Evolutionary conservation across 176 grass and related monocot species (phyloP).

Genomic region (Stipa capillata): DNA sequence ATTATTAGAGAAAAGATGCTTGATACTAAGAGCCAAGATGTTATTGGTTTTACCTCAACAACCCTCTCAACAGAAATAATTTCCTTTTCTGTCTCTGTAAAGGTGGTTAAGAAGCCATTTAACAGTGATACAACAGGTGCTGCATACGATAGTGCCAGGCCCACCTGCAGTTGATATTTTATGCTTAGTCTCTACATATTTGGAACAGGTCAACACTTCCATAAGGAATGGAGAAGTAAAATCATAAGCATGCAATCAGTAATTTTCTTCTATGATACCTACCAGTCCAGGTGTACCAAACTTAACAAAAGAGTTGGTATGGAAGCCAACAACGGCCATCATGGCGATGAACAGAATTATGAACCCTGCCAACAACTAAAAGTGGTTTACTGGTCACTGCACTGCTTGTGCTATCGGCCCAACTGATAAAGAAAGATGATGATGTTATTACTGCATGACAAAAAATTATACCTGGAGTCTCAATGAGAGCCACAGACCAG

Average conservation of each 20-base stretch:
- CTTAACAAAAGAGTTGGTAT: conserved; percentile 48
- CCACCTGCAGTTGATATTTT: conserved; percentile 50
- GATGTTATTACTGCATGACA: neutral
- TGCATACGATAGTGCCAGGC: conserved; percentile 85
- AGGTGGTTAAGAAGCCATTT: conserved; percentile 83
- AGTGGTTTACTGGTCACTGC: conserved; percentile 27
- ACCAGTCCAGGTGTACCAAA: conserved; percentile 83
- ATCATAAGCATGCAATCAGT: neutral
- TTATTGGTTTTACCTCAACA: conserved; percentile 48
- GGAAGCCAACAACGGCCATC: conserved; percentile 53
- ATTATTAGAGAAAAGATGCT: conserved; percentile 10
- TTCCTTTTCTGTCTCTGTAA: conserved; percentile 98
- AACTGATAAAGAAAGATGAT: neutral
- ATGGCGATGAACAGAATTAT: conserved; percentile 85
- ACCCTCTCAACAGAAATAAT: conserved; percentile 94
- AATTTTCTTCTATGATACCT: conserved; percentile 1
- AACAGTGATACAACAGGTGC: conserved; percentile 85
- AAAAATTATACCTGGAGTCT: conserved; percentile 61
- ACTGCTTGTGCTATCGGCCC: neutral
- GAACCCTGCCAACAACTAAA: conserved; percentile 85
- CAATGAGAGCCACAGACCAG: conserved; percentile 89
- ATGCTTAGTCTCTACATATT: conserved; percentile 1
- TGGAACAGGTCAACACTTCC: neutral
- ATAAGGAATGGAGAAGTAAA: neutral
- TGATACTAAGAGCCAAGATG: neutral